Conservation (phyloP, 768 basidiomycete genomes). For the Lactarius deliciosus region DNA sequence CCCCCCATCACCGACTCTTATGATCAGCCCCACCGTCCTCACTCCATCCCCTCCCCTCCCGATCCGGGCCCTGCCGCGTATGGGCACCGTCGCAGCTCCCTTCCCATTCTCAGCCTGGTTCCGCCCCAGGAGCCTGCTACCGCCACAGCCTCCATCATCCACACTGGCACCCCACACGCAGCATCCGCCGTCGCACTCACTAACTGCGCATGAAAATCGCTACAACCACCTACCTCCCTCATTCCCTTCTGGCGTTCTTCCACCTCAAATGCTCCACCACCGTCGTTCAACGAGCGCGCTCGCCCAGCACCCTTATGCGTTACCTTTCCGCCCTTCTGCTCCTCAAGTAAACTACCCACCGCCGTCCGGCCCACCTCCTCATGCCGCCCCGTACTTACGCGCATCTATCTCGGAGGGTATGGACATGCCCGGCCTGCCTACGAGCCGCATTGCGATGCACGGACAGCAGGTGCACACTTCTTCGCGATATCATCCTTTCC, state of each 20-base stretch:
- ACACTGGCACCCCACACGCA: conserved; percentile 2
- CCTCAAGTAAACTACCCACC: conserved; percentile 12
- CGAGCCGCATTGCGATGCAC: conserved; percentile 10
- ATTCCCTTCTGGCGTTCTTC: conserved; percentile 19
- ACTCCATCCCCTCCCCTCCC: conserved; percentile 12
- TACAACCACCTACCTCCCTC: conserved; percentile 6
- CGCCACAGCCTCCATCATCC: conserved; percentile 2
- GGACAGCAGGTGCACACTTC: conserved; percentile 7
- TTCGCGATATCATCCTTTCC: conserved; percentile 22
- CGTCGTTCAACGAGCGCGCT: conserved; percentile 27
- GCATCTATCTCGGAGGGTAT: conserved; percentile 26
- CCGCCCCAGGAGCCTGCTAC: conserved; percentile 21
- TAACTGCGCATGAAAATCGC: conserved; percentile 5
- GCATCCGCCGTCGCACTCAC: neutral
- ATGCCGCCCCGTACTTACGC: conserved; percentile 21
- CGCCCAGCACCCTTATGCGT: conserved; percentile 19
- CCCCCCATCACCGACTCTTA: conserved; percentile 9
- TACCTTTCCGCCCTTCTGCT: conserved; percentile 18
- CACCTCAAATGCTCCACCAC: conserved; percentile 22
- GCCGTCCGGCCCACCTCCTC: conserved; percentile 22
- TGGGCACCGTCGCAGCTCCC: conserved; percentile 25
- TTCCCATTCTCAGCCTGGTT: conserved; percentile 24
- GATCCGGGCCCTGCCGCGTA: conserved; percentile 14
- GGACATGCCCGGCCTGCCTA: conserved; percentile 22
- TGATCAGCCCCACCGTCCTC: conserved; percentile 11